These are phyloP conservation scores for Pisolithus sp. DNA, from an alignment of 768 basidiomycete species.

Conservation along the genomic window DNA sequence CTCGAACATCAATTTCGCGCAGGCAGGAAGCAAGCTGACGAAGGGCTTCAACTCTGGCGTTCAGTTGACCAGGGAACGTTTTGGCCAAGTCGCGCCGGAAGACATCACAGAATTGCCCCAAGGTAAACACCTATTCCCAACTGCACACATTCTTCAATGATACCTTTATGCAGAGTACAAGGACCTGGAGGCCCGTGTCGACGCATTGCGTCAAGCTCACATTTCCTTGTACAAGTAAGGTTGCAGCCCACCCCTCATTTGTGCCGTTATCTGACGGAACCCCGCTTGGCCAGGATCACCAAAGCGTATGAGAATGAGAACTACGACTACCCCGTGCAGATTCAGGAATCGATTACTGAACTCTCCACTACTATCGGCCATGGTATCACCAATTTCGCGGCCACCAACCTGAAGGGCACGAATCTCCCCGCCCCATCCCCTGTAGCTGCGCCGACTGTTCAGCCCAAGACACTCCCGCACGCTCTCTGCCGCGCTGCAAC, in stretches of 20 bases:
- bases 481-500: conserved; percentile 82
- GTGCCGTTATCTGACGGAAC: not conserved
- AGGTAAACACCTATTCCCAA: conserved; percentile 39
- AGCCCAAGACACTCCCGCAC: conserved; percentile 96
- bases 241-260: not conserved
- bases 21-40: conserved; percentile 67
- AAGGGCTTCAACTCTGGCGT: conserved; percentile 79
- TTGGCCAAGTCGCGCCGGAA: conserved; percentile 86
- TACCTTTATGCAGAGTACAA: conserved; percentile 73
- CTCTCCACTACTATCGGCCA: conserved; percentile 64
- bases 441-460: conserved; percentile 45
- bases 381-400: conserved; percentile 78
- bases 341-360: conserved; percentile 77
- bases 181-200: conserved; percentile 90
- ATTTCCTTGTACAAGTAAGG: conserved; percentile 69
- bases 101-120: conserved; percentile 94
- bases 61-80: conserved; percentile 79
- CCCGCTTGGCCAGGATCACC: conserved; percentile 52
- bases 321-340: conserved; percentile 86
- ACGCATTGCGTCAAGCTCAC: conserved; percentile 81
- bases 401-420: conserved; percentile 83
- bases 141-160: not conserved
- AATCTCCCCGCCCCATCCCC: conserved; percentile 70
- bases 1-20: conserved; percentile 59
- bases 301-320: conserved; percentile 84